Conservation (phyloP, 768 basidiomycete species). For the Suillus americanus region DNA sequence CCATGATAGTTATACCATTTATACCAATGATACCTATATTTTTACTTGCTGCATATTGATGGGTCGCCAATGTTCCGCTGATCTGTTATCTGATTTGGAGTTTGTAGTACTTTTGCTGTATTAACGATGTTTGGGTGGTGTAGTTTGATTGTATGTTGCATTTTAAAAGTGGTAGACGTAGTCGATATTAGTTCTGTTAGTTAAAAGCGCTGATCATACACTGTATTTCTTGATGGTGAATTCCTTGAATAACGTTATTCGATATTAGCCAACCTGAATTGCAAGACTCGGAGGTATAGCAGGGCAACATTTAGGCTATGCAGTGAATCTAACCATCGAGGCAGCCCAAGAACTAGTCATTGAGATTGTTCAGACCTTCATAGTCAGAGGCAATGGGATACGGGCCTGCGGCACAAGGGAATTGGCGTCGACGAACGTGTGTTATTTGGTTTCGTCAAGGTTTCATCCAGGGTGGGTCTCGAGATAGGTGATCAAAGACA, state of each 20-base stretch:
- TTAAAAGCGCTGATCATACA: not conserved
- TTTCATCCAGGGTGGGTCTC: not conserved
- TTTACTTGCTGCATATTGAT: not conserved
- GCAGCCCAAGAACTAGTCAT: not conserved
- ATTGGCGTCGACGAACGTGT: not conserved
- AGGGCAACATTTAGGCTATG: not conserved
- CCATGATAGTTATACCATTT: not conserved
- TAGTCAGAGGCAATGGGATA: not conserved
- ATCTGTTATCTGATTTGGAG: not conserved
- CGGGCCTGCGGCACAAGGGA: not conserved
- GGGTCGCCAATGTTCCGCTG: not conserved
- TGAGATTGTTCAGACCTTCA: not conserved
- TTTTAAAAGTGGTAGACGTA: not conserved
- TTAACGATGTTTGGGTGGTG: not conserved
- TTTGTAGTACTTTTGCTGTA: not conserved
- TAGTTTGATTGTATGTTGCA: not conserved
- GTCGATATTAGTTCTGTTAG: not conserved
- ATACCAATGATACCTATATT: not conserved
- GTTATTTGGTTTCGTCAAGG: no score
- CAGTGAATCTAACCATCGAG: not conserved
- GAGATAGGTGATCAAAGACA: not conserved
- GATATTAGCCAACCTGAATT: not conserved
- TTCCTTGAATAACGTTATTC: not conserved
- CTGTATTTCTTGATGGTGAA: not conserved
- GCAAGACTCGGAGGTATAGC: not conserved